Base-by-base conservation (phyloP, 1,284 basidiomycete species). In the Porogramme epimiltina region DNA sequence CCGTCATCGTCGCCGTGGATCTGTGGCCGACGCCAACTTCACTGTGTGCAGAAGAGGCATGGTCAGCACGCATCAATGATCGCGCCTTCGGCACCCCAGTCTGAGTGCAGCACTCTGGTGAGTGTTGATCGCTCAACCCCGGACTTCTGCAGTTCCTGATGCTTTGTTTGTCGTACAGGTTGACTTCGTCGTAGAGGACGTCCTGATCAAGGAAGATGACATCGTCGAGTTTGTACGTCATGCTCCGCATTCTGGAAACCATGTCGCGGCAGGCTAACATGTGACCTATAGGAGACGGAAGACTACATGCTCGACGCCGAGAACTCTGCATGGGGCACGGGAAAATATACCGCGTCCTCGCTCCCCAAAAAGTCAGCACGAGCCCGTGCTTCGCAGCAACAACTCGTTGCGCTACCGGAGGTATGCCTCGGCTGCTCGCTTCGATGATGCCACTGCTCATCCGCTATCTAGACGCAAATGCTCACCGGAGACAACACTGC, bases 401-500 rank as follows among this genome's bases (percentile, higher is more conserved):
- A 25, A 9, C 43, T 47, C 26, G 18, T 28, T 2, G 23, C 41
- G 3, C 15, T 38, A 23, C 36, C 56, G 2, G 47, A 61, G 52
- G 56, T 56, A 41, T 39, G 31, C 31, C 33, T 26, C 15, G 15
- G 11, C 19, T 38, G n/a, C n/a, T 16, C 13, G 34, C 16, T 18
- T 16, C 16, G 45, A 6, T 13, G 4, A 10, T 2, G 1, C 16
- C 16, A 19, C 24, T 26, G 20, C 24, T 13, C 4, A 47, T 39
- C 4, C 34, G 4, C 6, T 4, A n/a, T 8, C n/a, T 70, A 69
- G 64, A 66, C 33, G 65, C 19, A 72, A 42, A 67, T 72, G 66
- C 63, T 76, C n/a, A 70, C 70, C 26, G 62, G 63, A n/a, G 73
- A 77, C 52, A 70, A 75, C 51, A 66, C 49, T 20, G 61, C 61